Evolutionary conservation across 345 rosid genomes (phyloP), one percentile per base, ranked within the genome.

Genomic region (Lepidium africanum): DNA sequence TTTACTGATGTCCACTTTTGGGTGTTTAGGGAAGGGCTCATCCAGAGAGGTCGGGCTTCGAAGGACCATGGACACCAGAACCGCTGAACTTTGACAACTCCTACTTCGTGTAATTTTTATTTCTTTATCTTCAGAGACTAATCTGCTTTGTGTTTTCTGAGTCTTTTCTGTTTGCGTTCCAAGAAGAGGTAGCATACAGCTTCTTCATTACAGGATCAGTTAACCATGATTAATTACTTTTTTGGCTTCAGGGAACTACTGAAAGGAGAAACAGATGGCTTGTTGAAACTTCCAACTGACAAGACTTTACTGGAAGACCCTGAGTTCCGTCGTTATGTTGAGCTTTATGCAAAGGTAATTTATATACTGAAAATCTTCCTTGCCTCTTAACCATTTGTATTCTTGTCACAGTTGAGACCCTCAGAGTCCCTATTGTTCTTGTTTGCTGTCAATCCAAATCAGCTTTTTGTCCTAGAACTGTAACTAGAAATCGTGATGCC

Each of bases 21-120:
- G 16, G 59, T 67, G 62, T 72, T 7, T 65, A 90, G 97, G 99
- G 97, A 80, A 81, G 87, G 75, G 96, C 92, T 41, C 98, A 90
- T 79, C 88, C 85, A 9, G 94, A 94, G 73, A 86, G 99, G 78
- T 90, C 99, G 10, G 91, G 95, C 71, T 94, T 90, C 64, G 97
- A 94, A 64, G 99, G 99, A 40, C 90, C 99, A 39, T 93, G 98
- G 98, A 93, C 97, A 42, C 72, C 76, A 77, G 94, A 90, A 69
- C 97, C 98, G 41, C 82, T 90, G 69, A 90, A 90, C 81, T 90
- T 94, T 73, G 96, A 88, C 56, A 91, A 91, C 81, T 87, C 99
- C 1, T 91, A 94, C 78, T 94, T 94, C n/a, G 71, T 83, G 99
- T 90, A 87, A 87, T 78, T 54, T 74, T 71, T 53, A 37, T 63